Conservation (phyloP, 2,329 filamentous ascomycete species). For the Ascosphaera acerosa region DNA sequence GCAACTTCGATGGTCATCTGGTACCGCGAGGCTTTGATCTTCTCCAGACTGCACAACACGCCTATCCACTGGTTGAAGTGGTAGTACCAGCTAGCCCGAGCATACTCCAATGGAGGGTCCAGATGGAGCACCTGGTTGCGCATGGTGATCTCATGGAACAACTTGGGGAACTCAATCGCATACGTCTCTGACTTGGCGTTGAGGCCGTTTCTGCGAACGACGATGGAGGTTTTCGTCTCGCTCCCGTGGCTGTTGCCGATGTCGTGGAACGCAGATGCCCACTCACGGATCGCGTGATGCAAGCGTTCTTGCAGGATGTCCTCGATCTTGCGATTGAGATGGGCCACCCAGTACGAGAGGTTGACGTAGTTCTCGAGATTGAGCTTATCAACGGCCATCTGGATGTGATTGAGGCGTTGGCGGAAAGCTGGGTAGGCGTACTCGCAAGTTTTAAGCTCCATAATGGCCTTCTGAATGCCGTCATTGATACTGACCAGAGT, state of each 20-base stretch:
- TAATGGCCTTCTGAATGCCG: conserved; percentile 56
- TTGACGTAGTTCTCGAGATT: conserved; percentile 95
- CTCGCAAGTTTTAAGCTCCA: conserved; percentile 59
- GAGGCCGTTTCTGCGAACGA: conserved; percentile 6
- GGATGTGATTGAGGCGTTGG: conserved; percentile 56
- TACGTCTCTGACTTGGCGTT: conserved; percentile 12
- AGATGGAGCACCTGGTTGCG: conserved; percentile 93
- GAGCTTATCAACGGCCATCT: conserved; percentile 81
- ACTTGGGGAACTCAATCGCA: conserved; percentile 19
- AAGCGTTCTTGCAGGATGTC: conserved; percentile 54
- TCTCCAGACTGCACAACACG: conserved; percentile 71
- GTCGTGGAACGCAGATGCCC: conserved; percentile 66
- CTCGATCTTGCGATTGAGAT: conserved; percentile 70
- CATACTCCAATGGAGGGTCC: conserved; percentile 76
- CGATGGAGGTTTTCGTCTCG: conserved; percentile 4
- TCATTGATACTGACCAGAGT: conserved; percentile 55
- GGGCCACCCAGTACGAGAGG: conserved; percentile 65
- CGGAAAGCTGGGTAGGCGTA: conserved; percentile 65
- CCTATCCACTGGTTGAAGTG: conserved; percentile 88
- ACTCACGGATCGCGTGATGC: conserved; percentile 58
- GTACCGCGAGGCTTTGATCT: conserved; percentile 86
- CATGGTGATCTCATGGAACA: conserved; percentile 89
- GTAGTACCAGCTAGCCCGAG: conserved; percentile 75
- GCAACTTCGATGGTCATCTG: conserved; percentile 47
- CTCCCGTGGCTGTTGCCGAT: conserved; percentile 12